Base-by-base conservation (phyloP, 2,329 filamentous ascomycete species). In the Paramyrothecium sp. region DNA sequence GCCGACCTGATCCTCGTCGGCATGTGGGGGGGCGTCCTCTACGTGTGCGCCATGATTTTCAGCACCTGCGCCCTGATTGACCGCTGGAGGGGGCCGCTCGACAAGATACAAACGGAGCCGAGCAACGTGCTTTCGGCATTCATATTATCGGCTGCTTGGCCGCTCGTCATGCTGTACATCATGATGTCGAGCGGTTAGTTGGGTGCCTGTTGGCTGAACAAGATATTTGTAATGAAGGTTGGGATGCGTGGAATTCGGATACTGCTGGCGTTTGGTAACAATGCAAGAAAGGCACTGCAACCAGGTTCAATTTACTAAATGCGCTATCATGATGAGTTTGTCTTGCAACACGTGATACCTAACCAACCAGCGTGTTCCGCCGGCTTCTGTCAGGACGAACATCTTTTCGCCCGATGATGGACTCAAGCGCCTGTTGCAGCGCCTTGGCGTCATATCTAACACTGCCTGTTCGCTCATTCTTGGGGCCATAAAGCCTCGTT, bases 401-500 rank as follows among this genome's bases (percentile, higher is more conserved):
- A 60, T 77, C 75, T 34, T 73, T 71, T 47, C 77, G 85, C 0
- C 91, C 91, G 56, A 96, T 78, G 10, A 96, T 88, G 0, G 88
- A 87, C 72, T 92, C 89, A 47, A 97, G 73, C 2, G 91, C 89
- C 70, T 92, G 89, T 3, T 81, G 79, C 60, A 97, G 72, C 0
- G 87, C 92, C 54, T 82, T 87, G 55, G 87, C 82, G 72, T 97
- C 93, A 72, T 97, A 97, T 57, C 83, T 79, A 8, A 80, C 81
- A 49, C 81, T 81, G 23, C 67, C 71, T 0, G 71, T 71, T 1
- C 60, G 46, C 26, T 71, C 71, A 10, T 74, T 77, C 51, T 79
- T 86, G 38, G 88, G 82, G 2, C 92, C 92, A 69, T 95, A 94
- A 1, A 96, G 78, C 56, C 87, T 81, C 16, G 96, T 83, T 17